These are phyloP conservation scores for Suillus discolor DNA, from an alignment of 768 basidiomycete species.

Conservation along the genomic window DNA sequence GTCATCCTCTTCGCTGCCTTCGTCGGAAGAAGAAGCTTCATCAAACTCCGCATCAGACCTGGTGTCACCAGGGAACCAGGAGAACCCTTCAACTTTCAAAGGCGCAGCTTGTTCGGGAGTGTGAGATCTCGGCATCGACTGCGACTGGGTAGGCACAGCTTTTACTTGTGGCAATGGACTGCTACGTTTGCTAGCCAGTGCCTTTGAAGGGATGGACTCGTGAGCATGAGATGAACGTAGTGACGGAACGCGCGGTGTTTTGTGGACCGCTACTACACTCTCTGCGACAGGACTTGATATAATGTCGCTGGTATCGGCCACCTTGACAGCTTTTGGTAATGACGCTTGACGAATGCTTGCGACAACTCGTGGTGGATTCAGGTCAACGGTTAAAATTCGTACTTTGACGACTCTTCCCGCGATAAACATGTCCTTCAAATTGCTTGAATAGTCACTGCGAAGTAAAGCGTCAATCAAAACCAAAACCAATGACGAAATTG, in stretches of 20 bases:
- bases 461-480: constrained; percentile 1
- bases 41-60: constrained; percentile 42
- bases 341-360: constrained; percentile 88
- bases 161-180: constrained; percentile 69
- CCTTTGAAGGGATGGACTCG: constrained; percentile 81
- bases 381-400: constrained; percentile 67
- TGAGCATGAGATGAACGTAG: constrained; percentile 41
- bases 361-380: constrained; percentile 62
- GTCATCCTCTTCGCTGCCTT: constrained; percentile 31
- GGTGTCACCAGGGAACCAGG: constrained; percentile 58
- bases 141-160: constrained; percentile 17
- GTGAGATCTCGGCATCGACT: neutral
- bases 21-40: constrained; percentile 48
- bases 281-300: constrained; percentile 76
- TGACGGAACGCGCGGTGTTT: constrained; percentile 77
- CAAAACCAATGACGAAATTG: constrained; percentile 3
- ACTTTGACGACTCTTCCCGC: constrained; percentile 86
- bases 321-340: constrained; percentile 44
- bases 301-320: constrained; percentile 68
- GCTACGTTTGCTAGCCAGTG: constrained; percentile 78
- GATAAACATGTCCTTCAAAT: constrained; percentile 64
- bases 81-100: constrained; percentile 68
- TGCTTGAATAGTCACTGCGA: constrained; percentile 59
- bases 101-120: constrained; percentile 19
- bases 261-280: constrained; percentile 80